Evolutionary conservation across 495 filamentous ascomycete genomes (phyloP).

Genomic region (Penicillium paradoxum): DNA sequence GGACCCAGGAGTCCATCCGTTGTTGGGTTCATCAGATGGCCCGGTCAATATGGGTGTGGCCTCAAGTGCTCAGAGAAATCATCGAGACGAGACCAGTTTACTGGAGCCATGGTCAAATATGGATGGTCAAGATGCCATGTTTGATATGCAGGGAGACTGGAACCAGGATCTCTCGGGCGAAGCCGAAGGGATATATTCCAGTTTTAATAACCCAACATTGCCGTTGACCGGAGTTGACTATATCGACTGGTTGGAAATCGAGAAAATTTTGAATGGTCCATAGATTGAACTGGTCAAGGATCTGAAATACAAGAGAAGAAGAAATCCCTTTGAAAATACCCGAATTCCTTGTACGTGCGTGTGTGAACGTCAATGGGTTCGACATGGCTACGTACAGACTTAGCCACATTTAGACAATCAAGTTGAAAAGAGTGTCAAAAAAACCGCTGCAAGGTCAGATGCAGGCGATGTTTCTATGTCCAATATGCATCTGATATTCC

Average conservation of each 20-base stretch:
- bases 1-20: background rate
- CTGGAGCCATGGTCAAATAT: constrained; percentile 15
- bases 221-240: constrained; percentile 21
- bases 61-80: background rate
- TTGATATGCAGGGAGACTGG: constrained; percentile 17
- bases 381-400: no score
- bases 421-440: no score
- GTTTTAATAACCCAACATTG: constrained; percentile 19
- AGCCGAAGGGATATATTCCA: constrained; percentile 20
- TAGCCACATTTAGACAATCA: no score
- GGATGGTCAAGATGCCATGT: background rate
- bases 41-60: background rate
- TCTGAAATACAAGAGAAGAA: no score
- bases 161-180: constrained; percentile 16
- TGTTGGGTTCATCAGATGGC: background rate
- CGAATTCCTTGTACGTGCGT: no score
- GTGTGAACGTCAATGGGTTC: no score
- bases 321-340: no score
- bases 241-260: constrained; percentile 22
- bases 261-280: constrained; percentile 17
- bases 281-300: background rate
- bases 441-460: no score
- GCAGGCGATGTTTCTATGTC: no score
- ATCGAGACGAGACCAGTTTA: constrained; percentile 9
- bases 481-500: no score